Conservation (phyloP, 768 basidiomycete genomes). For the Coprinellus micaceus region DNA sequence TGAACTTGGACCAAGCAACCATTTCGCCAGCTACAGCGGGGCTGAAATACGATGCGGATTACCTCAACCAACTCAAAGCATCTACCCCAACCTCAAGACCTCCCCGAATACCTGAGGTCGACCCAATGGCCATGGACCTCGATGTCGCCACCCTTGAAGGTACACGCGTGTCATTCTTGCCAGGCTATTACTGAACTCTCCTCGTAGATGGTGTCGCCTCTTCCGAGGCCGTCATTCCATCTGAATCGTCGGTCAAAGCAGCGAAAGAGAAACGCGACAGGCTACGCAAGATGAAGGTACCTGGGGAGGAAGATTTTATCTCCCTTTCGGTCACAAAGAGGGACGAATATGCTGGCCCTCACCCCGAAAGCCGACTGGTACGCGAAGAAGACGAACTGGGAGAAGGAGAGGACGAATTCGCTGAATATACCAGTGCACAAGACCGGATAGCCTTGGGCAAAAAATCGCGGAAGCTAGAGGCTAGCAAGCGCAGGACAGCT, state of each 20-base stretch:
- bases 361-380: conserved; percentile 78
- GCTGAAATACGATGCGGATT: conserved; percentile 67
- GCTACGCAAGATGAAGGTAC: conserved; percentile 45
- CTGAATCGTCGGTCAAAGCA: conserved; percentile 64
- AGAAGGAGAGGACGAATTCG: conserved; percentile 84
- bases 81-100: conserved; percentile 26
- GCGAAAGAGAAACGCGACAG: conserved; percentile 77
- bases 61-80: conserved; percentile 47
- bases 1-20: conserved; percentile 52
- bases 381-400: conserved; percentile 87
- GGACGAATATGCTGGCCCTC: conserved; percentile 63
- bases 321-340: conserved; percentile 66
- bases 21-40: conserved; percentile 50
- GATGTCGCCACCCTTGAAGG: conserved; percentile 26
- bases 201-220: not conserved
- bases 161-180: conserved; percentile 13
- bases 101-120: conserved; percentile 27
- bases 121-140: conserved; percentile 36
- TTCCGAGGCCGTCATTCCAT: conserved; percentile 54
- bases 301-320: conserved; percentile 68
- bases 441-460: conserved; percentile 85
- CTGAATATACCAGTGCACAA: conserved; percentile 84
- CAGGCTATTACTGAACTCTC: not conserved
- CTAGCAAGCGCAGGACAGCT: conserved; percentile 56
- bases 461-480: conserved; percentile 72